These are phyloP conservation scores for Protomyces gravidus DNA, from an alignment of 1,139 yeast species.

Conservation along the genomic window DNA sequence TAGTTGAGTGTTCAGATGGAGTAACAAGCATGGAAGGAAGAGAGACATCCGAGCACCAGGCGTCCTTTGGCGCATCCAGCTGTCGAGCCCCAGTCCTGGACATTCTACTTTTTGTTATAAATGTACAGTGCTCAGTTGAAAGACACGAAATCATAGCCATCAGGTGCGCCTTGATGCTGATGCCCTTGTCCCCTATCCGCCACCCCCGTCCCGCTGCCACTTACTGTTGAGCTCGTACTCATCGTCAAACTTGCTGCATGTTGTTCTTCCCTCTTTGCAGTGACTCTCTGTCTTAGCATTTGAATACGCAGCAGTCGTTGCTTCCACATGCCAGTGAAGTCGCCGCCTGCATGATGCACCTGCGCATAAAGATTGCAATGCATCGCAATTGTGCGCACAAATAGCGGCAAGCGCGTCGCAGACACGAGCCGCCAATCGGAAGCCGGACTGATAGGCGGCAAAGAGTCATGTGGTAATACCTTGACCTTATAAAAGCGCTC, in stretches of 20 bases:
- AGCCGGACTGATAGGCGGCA: constrained; percentile 18
- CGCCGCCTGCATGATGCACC: constrained; percentile 23
- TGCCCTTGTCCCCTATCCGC: not conserved
- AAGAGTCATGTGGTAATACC: constrained; percentile 2
- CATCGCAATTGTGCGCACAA: constrained; percentile 18
- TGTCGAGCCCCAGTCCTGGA: too few species aligned
- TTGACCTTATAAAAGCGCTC: constrained; percentile 13
- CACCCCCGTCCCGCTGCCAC: not conserved
- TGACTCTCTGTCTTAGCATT: constrained; percentile 4
- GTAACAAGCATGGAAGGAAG: too few species aligned
- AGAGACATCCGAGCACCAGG: too few species aligned
- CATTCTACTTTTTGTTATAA: too few species aligned
- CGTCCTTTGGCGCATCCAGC: too few species aligned
- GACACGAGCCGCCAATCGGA: constrained; percentile 21
- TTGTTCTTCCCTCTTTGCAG: constrained; percentile 3
- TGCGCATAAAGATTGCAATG: constrained; percentile 24
- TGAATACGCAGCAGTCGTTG: constrained; percentile 13
- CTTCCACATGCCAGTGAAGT: constrained; percentile 22
- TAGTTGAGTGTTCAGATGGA: too few species aligned
- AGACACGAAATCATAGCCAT: not conserved
- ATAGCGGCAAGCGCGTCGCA: constrained; percentile 9
- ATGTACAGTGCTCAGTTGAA: too few species aligned
- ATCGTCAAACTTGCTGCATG: not conserved
- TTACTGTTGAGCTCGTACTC: not conserved
- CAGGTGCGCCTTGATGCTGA: not conserved